Evolutionary conservation across 164 flowering plant genomes (phyloP).

Genomic region (Magnolia changhungtana): DNA sequence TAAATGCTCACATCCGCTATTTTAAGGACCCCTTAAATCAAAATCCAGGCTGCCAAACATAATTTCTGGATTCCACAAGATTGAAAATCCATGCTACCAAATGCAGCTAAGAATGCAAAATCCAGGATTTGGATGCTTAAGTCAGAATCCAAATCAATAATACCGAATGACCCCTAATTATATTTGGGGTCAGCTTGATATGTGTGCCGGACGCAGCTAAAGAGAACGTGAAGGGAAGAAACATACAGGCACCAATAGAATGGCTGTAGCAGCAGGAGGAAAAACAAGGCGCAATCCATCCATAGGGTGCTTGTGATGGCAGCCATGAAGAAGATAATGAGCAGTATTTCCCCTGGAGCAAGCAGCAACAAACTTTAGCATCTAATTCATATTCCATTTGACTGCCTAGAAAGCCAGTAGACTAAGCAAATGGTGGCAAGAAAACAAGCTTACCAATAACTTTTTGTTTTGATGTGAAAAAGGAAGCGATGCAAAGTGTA

Average conservation of each 20-base stretch:
- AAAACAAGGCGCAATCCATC: constrained; percentile 93
- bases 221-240: not conserved
- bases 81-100: too few relatives aligned
- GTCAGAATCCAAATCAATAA: too few relatives aligned
- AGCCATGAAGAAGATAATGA: constrained; percentile 97
- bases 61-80: too few relatives aligned
- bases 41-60: too few relatives aligned
- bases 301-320: constrained; percentile 98
- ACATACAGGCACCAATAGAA: constrained; percentile 67
- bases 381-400: not conserved
- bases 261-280: constrained; percentile 91
- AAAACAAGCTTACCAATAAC: constrained; percentile 63
- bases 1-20: too few relatives aligned
- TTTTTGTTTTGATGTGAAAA: constrained; percentile 81
- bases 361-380: not conserved
- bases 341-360: constrained; percentile 76
- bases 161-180: too few relatives aligned
- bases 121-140: too few relatives aligned
- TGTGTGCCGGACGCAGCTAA: not conserved
- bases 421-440: not conserved
- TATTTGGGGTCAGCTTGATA: too few relatives aligned
- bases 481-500: constrained; percentile 87
- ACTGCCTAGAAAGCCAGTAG: not conserved
- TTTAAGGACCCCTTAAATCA: too few relatives aligned
- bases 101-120: too few relatives aligned